Conservation (phyloP, 164 flowering plant species). For the Magnolia officinalis region DNA sequence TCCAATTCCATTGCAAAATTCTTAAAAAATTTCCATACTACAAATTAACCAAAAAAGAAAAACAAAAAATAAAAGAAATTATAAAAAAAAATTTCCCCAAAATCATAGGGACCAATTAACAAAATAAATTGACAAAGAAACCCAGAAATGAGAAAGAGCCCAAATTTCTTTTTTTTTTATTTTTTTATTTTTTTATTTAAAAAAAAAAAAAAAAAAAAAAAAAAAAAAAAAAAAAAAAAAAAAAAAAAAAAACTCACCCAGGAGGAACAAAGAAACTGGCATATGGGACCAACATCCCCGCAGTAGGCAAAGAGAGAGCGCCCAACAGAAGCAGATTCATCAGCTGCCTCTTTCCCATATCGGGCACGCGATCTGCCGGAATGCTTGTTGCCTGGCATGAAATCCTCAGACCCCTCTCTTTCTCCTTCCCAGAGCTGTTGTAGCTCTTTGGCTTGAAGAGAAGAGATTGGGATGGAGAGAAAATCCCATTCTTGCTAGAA, state of each 20-base stretch:
- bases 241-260: conserved; percentile 45
- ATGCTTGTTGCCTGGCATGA: conserved; percentile 71
- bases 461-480: conserved; percentile 40
- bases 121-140: not conserved
- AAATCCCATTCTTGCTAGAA: conserved; percentile 57
- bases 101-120: not conserved
- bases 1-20: too few species aligned
- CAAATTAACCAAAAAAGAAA: too few species aligned
- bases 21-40: too few species aligned
- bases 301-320: conserved; percentile 69
- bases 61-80: too few species aligned
- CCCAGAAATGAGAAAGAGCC: not conserved
- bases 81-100: not conserved
- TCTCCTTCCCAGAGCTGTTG: conserved; percentile 15
- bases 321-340: conserved; percentile 81
- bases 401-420: conserved; percentile 40
- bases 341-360: conserved; percentile 82
- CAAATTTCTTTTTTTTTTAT: too few species aligned
- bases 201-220: too few species aligned
- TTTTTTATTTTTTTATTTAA: too few species aligned
- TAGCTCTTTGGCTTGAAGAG: conserved; percentile 30
- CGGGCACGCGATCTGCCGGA: conserved; percentile 81
- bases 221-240: too few species aligned
- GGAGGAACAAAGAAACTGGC: conserved; percentile 76
- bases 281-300: conserved; percentile 69